Evolutionary conservation across 805 yeast genomes (phyloP), one percentile per base, ranked within the genome.

Genomic region (Saccharomycopsis vini): DNA sequence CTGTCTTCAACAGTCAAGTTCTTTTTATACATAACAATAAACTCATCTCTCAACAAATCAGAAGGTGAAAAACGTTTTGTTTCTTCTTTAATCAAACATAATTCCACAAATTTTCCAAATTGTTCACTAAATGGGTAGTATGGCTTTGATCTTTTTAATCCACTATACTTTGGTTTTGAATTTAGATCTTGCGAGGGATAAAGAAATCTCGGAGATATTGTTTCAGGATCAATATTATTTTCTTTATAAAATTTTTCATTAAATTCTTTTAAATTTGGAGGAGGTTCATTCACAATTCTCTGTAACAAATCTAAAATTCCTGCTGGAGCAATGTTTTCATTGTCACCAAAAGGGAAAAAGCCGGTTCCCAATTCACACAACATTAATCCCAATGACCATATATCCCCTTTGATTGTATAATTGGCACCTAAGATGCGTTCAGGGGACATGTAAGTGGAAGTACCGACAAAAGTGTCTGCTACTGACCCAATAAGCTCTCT

Each of bases 381-480:
- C 80, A 89, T 83, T 36, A 92, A 67, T 1, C 98, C 99, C 52
- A 89, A 65, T 0, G 97, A 87, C 99, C 99, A 92, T 10, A 92
- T 90, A 60, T 92, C 99, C 31, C 95, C 90, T 53, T 89, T 88
- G n/a, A 89, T 81, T 6, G 95, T 83, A 62, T 92, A 92, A 7
- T 81, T 80, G 35, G 85, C 86, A 16, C 99, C 99, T 62, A 88
- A 95, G 44, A 92, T 90, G 50, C 99, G 72, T 56, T 92, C 99
- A 0, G 99, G 99, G 1, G 95, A 84, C 94, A 92, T 92, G 59
- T 92, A 92, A 0, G 95, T 87, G 1, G 96, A 87, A 0, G 99
- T 92, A 1, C 99, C 99, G 7, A 92, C 97, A 68, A 92, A 92
- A 0, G 98, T 92, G 56, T 92, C 96, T 0, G 97, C 98, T 46